A percentile compares a stretch with the other conserved stretches of the same genome.
Conservation (phyloP, 1,139 yeast genomes). For the Arxiozyma telluris region DNA sequence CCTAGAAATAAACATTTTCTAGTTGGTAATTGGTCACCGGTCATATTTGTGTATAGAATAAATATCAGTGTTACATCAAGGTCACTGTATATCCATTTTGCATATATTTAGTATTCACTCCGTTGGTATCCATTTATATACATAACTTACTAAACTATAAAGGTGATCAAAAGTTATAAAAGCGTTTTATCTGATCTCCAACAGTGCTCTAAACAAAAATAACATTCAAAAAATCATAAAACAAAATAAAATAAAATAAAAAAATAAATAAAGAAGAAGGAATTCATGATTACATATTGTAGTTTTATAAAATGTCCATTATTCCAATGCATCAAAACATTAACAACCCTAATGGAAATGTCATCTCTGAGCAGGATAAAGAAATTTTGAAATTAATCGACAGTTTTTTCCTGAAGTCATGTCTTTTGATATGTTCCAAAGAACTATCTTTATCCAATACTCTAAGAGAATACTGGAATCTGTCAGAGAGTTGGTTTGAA, state of each 20-base stretch:
- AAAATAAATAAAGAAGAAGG: neutral
- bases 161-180: neutral
- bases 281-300: neutral
- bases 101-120: no score
- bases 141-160: no score
- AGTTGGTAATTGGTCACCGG: neutral
- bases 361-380: slow-evolving; percentile 8
- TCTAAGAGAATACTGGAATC: slow-evolving; percentile 10
- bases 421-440: slow-evolving; percentile 24
- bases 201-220: neutral
- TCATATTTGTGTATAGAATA: neutral
- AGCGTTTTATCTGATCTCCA: neutral
- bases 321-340: neutral
- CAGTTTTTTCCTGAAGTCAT: slow-evolving; percentile 27
- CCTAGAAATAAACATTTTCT: neutral
- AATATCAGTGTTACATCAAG: neutral
- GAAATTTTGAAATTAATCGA: slow-evolving; percentile 21
- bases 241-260: neutral
- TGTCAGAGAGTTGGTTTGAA: slow-evolving; percentile 19
- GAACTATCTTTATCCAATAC: slow-evolving; percentile 10
- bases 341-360: slow-evolving; percentile 1
- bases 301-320: neutral
- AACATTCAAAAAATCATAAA: neutral
- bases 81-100: no score
- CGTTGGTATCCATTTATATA: no score